A percentile compares a stretch with the other conserved stretches of the same genome.
phyloP scores from a whole-genome alignment of 768 basidiomycete species.

The Pleurotus djamor region DNA sequence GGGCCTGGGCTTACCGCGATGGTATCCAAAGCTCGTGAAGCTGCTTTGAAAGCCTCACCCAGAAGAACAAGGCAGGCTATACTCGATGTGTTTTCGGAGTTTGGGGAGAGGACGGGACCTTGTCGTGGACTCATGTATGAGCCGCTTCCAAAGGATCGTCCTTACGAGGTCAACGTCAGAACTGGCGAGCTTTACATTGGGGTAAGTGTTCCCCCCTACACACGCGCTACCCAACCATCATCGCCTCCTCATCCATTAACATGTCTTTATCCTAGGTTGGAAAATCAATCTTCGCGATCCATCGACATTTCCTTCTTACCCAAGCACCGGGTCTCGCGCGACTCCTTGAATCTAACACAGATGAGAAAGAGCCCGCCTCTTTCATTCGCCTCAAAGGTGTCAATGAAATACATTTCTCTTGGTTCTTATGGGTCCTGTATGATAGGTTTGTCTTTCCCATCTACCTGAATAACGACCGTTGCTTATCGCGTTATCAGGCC shows the following conservation, averaged over 20 bases:
- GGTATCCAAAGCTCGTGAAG: slow-evolving; percentile 7
- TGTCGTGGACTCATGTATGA: too few species aligned
- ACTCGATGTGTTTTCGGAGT: too few species aligned
- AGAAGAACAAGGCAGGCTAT: too few species aligned
- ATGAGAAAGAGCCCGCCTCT: not conserved
- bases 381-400: not conserved
- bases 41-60: not conserved
- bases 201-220: too few species aligned
- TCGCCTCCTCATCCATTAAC: too few species aligned
- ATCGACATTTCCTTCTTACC: not conserved
- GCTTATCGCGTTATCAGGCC: not conserved
- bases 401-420: not conserved
- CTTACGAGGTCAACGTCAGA: too few species aligned
- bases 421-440: not conserved
- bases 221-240: too few species aligned
- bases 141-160: too few species aligned
- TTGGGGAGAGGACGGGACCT: too few species aligned
- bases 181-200: too few species aligned
- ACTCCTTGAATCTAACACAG: not conserved
- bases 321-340: not conserved
- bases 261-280: not conserved
- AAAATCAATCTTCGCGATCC: not conserved
- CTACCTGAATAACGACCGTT: not conserved
- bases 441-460: not conserved
- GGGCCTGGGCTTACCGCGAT: slow-evolving; percentile 10